Evolutionary conservation across 176 grass and related monocot genomes (phyloP).

Genomic region (Cocos nucifera): DNA sequence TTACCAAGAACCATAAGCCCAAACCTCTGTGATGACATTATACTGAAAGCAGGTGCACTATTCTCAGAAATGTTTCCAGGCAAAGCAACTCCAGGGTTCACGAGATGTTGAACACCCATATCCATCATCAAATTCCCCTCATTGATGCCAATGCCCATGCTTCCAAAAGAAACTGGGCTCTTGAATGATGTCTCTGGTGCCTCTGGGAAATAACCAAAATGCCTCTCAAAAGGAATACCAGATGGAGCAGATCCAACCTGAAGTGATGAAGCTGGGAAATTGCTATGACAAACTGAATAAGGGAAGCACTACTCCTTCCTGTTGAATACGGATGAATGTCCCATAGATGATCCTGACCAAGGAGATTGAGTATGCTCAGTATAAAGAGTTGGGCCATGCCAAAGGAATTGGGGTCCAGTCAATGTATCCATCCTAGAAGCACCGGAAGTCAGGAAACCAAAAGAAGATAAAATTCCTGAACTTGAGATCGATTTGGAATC

Average conservation of each 20-base stretch:
- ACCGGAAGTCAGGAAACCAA: slow-evolving; percentile 10
- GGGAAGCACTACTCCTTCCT: slow-evolving; percentile 43
- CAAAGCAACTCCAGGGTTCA: slow-evolving; percentile 38
- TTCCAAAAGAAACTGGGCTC: slow-evolving; percentile 48
- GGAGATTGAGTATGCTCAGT: slow-evolving; percentile 57
- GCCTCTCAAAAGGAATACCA: slow-evolving; percentile 64
- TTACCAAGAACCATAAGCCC: slow-evolving; percentile 43
- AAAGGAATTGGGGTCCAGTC: slow-evolving; percentile 81
- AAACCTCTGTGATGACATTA: slow-evolving; percentile 40
- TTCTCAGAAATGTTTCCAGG: slow-evolving; percentile 39
- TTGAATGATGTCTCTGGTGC: slow-evolving; percentile 49
- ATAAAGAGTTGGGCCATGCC: slow-evolving; percentile 76
- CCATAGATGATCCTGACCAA: slow-evolving; percentile 43
- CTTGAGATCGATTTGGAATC: slow-evolving; percentile 23
- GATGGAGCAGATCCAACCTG: slow-evolving; percentile 81
- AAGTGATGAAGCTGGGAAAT: slow-evolving; percentile 46
- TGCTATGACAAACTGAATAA: slow-evolving; percentile 33
- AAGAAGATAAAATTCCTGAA: slow-evolving; percentile 31
- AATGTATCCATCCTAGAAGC: slow-evolving; percentile 29
- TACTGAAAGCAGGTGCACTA: slow-evolving; percentile 51
- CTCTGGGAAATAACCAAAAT: slow-evolving; percentile 75
- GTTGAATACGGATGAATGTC: slow-evolving; percentile 36
- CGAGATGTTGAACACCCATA: slow-evolving; percentile 25
- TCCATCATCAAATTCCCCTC: slow-evolving; percentile 43
- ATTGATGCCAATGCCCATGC: slow-evolving; percentile 32